phyloP scores from a whole-genome alignment of 192 early-diverging fungal species.

The Lunasporangiospora selenospora region DNA sequence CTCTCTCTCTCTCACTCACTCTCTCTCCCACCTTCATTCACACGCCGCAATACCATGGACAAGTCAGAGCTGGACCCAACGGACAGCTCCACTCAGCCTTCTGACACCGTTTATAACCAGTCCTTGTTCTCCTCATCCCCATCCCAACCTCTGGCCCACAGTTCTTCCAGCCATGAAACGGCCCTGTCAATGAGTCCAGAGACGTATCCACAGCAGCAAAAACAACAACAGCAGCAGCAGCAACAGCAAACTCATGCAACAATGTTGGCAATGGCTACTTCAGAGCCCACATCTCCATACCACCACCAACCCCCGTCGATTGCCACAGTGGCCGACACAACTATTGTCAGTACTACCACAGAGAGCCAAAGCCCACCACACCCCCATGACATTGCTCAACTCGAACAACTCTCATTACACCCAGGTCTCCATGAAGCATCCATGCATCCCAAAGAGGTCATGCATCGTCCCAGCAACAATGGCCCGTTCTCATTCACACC shows the following conservation, averaged over 20 bases:
- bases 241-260: background rate
- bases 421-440: background rate
- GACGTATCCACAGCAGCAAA: background rate
- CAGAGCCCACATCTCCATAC: background rate
- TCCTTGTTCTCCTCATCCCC: background rate
- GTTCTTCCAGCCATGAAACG: background rate
- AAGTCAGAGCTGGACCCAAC: constrained; percentile 4
- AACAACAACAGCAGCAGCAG: constrained; percentile 3
- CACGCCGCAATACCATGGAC: constrained; percentile 7
- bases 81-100: background rate
- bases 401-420: background rate
- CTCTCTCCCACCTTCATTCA: background rate
- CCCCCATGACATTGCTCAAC: background rate
- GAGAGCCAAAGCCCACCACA: background rate
- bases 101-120: background rate
- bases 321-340: no score
- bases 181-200: background rate
- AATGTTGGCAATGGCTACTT: background rate
- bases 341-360: background rate
- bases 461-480: constrained; percentile 13
- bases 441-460: background rate
- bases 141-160: background rate
- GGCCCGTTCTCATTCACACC: constrained; percentile 62
- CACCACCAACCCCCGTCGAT: no score
- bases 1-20: background rate